These are phyloP conservation scores for Nothophoma quercina DNA, from an alignment of 2,329 filamentous ascomycete genomes.

Conservation along the genomic window DNA sequence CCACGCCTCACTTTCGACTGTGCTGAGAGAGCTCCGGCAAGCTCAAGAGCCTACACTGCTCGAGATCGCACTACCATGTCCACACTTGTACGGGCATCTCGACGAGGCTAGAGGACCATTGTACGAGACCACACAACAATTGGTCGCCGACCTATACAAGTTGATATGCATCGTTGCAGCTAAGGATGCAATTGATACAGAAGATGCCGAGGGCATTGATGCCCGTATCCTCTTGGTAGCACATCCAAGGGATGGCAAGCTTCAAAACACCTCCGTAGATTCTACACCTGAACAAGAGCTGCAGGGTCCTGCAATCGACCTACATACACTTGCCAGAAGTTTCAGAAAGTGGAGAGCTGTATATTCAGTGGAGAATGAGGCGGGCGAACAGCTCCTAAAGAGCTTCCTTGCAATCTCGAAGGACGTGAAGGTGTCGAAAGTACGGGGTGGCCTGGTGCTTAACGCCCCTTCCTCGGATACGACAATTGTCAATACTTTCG, in stretches of 20 bases:
- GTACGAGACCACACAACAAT: constrained; percentile 74
- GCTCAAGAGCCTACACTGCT: constrained; percentile 52
- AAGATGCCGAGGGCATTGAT: constrained; percentile 76
- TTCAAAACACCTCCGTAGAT: constrained; percentile 29
- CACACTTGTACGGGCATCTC: constrained; percentile 64
- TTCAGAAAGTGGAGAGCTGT: constrained; percentile 69
- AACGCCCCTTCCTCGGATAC: neutral
- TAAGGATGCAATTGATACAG: constrained; percentile 67
- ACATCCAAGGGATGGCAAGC: constrained; percentile 54
- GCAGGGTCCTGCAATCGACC: constrained; percentile 59
- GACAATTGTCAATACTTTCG: constrained; percentile 20
- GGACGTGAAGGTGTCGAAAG: constrained; percentile 40
- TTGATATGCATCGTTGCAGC: constrained; percentile 77
- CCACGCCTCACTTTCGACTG: constrained; percentile 51
- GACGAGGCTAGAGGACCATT: constrained; percentile 61
- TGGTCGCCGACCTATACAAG: constrained; percentile 80
- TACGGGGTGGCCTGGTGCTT: constrained; percentile 47
- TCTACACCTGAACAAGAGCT: constrained; percentile 40
- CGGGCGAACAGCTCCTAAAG: constrained; percentile 66
- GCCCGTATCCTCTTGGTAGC: constrained; percentile 77
- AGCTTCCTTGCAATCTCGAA: constrained; percentile 50
- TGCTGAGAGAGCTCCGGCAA: constrained; percentile 51
- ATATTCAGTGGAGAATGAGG: constrained; percentile 71
- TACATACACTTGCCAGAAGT: constrained; percentile 57
- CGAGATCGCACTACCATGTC: constrained; percentile 69